Evolutionary conservation across 2,329 filamentous ascomycete genomes (phyloP).

Genomic region (Colletotrichum navitas): DNA sequence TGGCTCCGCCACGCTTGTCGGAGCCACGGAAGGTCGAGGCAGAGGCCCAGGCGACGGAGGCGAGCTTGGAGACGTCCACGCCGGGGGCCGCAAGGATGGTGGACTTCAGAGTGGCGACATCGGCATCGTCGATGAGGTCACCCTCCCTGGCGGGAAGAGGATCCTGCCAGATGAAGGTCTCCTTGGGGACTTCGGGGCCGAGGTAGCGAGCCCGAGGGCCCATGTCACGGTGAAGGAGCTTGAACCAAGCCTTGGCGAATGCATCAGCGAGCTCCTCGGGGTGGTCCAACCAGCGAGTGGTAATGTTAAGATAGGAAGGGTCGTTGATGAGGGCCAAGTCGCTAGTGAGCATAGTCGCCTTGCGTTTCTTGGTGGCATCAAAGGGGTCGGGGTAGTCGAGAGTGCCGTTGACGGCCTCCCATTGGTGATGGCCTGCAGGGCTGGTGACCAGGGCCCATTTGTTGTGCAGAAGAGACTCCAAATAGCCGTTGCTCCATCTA

Average conservation of each 20-base stretch:
- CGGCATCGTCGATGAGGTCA: constrained; percentile 70
- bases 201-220: constrained; percentile 78
- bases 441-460: constrained; percentile 84
- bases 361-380: constrained; percentile 78
- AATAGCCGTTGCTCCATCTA: constrained; percentile 77
- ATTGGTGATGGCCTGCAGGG: constrained; percentile 82
- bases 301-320: constrained; percentile 81
- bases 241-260: constrained; percentile 84
- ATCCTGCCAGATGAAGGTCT: constrained; percentile 82
- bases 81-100: constrained; percentile 73
- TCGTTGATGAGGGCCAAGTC: constrained; percentile 81
- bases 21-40: constrained; percentile 79
- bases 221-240: constrained; percentile 84
- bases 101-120: constrained; percentile 76
- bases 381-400: constrained; percentile 78
- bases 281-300: constrained; percentile 76
- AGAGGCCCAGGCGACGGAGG: constrained; percentile 76
- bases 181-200: constrained; percentile 79
- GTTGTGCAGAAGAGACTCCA: constrained; percentile 82
- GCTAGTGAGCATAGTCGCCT: constrained; percentile 81
- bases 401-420: constrained; percentile 77
- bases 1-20: constrained; percentile 87
- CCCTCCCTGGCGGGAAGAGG: constrained; percentile 72
- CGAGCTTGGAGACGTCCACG: constrained; percentile 70
- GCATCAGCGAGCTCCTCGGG: constrained; percentile 76